Conservation (phyloP, 2,329 filamentous ascomycete genomes). For the Pseudocercospora vitis region DNA sequence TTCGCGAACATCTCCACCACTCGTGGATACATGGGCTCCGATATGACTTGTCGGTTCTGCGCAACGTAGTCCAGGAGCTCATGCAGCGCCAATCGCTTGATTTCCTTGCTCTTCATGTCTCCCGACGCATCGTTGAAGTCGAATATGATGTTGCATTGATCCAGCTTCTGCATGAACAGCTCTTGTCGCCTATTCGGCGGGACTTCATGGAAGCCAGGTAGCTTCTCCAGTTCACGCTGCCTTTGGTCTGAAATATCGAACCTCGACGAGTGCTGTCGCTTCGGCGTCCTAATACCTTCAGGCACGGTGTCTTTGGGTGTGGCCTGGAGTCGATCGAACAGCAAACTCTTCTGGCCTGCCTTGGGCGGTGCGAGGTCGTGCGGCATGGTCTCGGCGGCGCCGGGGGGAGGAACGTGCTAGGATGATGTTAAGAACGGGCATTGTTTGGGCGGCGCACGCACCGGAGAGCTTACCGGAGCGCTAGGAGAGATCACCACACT, state of each 20-base stretch:
- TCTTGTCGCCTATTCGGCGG: constrained; percentile 92
- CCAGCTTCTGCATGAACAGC: constrained; percentile 99
- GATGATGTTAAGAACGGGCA: constrained; percentile 25
- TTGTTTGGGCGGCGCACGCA: constrained; percentile 4
- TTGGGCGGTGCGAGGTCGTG: constrained; percentile 94
- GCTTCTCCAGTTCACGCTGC: constrained; percentile 87
- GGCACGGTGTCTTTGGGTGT: constrained; percentile 89
- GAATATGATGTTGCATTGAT: constrained; percentile 99
- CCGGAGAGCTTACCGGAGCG: constrained; percentile 67
- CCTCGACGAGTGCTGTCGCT: constrained; percentile 93
- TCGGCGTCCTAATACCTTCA: constrained; percentile 90
- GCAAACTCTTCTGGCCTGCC: constrained; percentile 80
- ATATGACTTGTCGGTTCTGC: constrained; percentile 97
- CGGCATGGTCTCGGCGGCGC: constrained; percentile 95
- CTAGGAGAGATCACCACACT: constrained; percentile 95
- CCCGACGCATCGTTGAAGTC: constrained; percentile 98
- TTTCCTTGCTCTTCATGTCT: constrained; percentile 99
- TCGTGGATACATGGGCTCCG: constrained; percentile 96
- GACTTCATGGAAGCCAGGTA: constrained; percentile 97
- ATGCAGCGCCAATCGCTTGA: constrained; percentile 93
- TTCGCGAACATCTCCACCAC: constrained; percentile 99
- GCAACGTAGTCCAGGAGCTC: constrained; percentile 97
- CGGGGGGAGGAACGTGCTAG: constrained; percentile 87
- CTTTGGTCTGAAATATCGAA: constrained; percentile 95
- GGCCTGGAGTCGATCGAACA: constrained; percentile 85